phyloP scores from a whole-genome alignment of 139 green algal species.

The Astrephomene gubernaculifera region DNA sequence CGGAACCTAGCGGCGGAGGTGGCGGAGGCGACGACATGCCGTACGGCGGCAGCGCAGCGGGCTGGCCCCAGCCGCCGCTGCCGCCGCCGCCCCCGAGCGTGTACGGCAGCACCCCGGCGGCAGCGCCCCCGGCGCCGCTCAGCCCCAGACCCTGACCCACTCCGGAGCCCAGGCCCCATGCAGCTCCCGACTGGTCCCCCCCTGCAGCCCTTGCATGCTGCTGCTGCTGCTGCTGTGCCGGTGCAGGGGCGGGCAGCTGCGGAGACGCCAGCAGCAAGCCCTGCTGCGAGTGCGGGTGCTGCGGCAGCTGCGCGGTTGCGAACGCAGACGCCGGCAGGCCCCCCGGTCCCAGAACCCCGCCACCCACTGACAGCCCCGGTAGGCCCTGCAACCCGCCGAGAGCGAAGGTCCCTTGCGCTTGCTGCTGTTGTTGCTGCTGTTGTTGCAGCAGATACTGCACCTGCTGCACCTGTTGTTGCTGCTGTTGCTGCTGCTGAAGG shows the following conservation, averaged over 20 bases:
- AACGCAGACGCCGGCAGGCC: background rate
- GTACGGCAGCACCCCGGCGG: too few relatives aligned
- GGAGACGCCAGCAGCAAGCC: too few relatives aligned
- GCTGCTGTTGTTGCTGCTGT: slow-evolving; percentile 3
- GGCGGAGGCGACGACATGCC: too few relatives aligned
- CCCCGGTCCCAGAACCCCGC: background rate
- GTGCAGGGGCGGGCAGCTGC: background rate
- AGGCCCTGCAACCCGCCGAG: background rate
- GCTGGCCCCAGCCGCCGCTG: too few relatives aligned
- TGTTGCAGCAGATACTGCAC: background rate
- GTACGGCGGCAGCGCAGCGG: too few relatives aligned
- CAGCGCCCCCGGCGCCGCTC: too few relatives aligned
- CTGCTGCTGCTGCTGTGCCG: background rate
- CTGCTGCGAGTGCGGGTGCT: background rate
- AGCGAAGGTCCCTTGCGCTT: background rate
- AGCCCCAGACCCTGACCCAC: too few relatives aligned
- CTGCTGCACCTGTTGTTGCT: background rate
- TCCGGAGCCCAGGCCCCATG: too few relatives aligned
- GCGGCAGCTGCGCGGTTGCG: background rate
- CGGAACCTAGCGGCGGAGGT: too few relatives aligned
- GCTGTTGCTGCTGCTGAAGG: slow-evolving; percentile 20
- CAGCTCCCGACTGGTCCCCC: too few relatives aligned
- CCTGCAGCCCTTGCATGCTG: background rate
- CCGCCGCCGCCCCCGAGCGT: too few relatives aligned
- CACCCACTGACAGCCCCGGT: background rate